phyloP scores from a whole-genome alignment of 75 land plant genomes.

The Chamaecyparis obtusa region DNA sequence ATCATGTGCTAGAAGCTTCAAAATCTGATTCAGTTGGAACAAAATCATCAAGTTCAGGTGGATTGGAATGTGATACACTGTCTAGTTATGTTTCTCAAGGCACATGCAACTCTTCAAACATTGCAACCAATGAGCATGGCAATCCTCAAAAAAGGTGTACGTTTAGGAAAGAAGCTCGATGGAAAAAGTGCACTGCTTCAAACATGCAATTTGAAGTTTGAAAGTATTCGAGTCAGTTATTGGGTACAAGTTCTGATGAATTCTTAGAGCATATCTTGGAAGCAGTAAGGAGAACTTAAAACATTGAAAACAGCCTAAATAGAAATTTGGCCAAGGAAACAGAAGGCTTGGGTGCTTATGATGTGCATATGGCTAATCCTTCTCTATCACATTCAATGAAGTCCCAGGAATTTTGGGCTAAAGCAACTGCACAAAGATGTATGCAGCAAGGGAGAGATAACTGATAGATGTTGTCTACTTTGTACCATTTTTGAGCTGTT shows the following conservation, averaged over 20 bases:
- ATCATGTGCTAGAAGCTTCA: neutral
- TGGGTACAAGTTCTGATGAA: neutral
- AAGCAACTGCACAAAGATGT: constrained; percentile 7
- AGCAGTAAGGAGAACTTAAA: too few relatives aligned
- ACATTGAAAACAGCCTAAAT: neutral
- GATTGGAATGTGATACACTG: neutral
- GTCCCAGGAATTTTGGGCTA: constrained; percentile 13
- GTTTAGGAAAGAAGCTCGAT: neutral
- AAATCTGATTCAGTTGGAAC: neutral
- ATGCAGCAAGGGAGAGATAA: constrained; percentile 2
- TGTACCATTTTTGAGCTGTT: constrained; percentile 3
- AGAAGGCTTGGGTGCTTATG: constrained; percentile 12
- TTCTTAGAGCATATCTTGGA: neutral
- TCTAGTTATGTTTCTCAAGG: neutral
- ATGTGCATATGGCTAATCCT: constrained; percentile 8
- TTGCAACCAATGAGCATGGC: neutral
- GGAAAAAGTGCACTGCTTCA: neutral
- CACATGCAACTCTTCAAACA: neutral
- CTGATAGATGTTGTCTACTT: neutral
- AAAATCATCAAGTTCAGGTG: neutral
- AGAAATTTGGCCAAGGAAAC: neutral
- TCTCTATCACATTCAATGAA: constrained; percentile 8
- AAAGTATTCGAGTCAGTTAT: neutral
- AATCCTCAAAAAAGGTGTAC: neutral
- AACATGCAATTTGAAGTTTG: neutral